Percentiles rank a stretch among this genome's conserved stretches.
phyloP scores from a whole-genome alignment of 768 basidiomycete species.

The Porphyrellus cyaneotinctus region DNA sequence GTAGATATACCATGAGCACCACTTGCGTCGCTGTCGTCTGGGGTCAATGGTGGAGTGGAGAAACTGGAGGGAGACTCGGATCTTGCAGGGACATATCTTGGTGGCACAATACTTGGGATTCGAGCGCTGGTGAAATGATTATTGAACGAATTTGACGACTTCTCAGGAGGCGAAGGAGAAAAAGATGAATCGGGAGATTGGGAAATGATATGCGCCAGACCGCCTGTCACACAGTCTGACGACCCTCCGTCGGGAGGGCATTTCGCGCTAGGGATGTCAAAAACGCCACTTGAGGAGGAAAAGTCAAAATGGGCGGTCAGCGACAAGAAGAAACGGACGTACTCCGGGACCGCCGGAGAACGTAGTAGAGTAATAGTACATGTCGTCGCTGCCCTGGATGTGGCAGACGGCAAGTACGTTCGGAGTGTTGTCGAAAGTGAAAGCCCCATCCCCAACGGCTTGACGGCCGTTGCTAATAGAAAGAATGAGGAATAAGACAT shows the following conservation, averaged over 20 bases:
- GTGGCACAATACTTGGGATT: constrained; percentile 30
- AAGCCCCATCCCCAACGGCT: constrained; percentile 97
- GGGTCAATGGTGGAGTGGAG: constrained; percentile 76
- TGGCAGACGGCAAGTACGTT: constrained; percentile 86
- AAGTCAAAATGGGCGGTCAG: neutral
- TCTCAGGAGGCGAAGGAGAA: constrained; percentile 30
- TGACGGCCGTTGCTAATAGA: constrained; percentile 83
- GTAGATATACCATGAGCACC: constrained; percentile 39
- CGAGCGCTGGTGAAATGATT: constrained; percentile 16
- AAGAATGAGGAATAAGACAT: constrained; percentile 13
- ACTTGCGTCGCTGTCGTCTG: constrained; percentile 55
- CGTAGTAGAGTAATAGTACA: constrained; percentile 90
- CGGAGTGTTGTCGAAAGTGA: constrained; percentile 69
- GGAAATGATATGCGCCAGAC: constrained; percentile 63
- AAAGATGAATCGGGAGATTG: constrained; percentile 36
- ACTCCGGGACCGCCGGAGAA: constrained; percentile 94
- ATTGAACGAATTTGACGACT: constrained; percentile 16
- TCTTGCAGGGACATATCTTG: constrained; percentile 43
- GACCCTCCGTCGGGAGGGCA: constrained; percentile 96
- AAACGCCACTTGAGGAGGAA: constrained; percentile 80
- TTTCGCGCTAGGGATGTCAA: constrained; percentile 88
- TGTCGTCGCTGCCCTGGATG: constrained; percentile 71
- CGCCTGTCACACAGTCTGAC: constrained; percentile 93
- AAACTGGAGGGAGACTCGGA: constrained; percentile 39
- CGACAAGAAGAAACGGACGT: constrained; percentile 26